Evolutionary conservation across 192 early-diverging fungal species (phyloP), one percentile per base, ranked within the genome.

Genomic region (Gaertneriomyces semiglobifer): DNA sequence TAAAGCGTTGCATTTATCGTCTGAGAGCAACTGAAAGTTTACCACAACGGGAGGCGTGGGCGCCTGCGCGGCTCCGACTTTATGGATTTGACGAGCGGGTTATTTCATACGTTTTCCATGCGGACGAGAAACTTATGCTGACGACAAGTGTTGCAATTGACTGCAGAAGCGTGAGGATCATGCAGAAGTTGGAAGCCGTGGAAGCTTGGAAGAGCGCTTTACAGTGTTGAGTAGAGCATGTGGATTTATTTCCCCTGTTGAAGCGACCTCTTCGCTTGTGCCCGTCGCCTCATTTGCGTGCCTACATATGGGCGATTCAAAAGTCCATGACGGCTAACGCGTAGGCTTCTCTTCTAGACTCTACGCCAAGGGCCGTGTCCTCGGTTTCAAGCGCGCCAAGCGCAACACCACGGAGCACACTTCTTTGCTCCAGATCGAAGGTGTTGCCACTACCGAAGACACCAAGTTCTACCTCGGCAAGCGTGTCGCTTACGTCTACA

Each of bases 401-500:
- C 90, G 88, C 76, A 93, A 86, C 84, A 88, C 92, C 80, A 85
- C 88, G 78, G 88, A 90, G 75, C 86, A 92, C 86, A 92, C 90
- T 66, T 87, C 93, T 59, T 88, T 99, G 62, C 77, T 98, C 73
- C 87, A 93, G 81, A 85, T 99, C 60, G 96, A 99, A 80, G 90
- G 91, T 80, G 93, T 94, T 60, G 74, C 83, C 75, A 92, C 90
- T 69, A 84, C 88, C 83, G 81, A 90, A 75, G 93, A 98, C 70
- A 87, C 95, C 71, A 79, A 83, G 60, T 99, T 95, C 87, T 99
- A 99, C 88, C 89, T 93, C 66, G 97, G 97, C 71, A 99, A 98
- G 89, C 92, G 92, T 77, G 85, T 99, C 70, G 94, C 95, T 61
- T 98, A 92, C 80, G 90, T 98, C 71, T 99, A 98, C 92, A 89